These are phyloP conservation scores for Cladobotryum protrusum DNA, from an alignment of 2,329 filamentous ascomycete genomes.

Conservation along the genomic window DNA sequence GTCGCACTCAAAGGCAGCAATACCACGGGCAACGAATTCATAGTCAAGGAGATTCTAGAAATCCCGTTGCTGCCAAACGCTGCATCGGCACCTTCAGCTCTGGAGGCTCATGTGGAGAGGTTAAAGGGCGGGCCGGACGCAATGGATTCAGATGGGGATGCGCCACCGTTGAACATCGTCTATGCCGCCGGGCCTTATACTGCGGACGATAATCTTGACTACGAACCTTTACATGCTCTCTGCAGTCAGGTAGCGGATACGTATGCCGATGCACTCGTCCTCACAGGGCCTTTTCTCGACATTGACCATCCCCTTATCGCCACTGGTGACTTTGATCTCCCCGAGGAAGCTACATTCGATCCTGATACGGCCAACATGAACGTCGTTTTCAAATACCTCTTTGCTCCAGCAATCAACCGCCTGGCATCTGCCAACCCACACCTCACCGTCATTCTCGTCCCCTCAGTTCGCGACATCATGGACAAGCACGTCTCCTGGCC, in stretches of 20 bases:
- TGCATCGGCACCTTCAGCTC: conserved; percentile 58
- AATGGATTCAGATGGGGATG: conserved; percentile 46
- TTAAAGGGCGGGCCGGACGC: conserved; percentile 59
- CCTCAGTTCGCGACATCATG: conserved; percentile 76
- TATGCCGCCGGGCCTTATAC: conserved; percentile 86
- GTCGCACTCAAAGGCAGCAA: conserved; percentile 84
- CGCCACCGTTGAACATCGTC: conserved; percentile 67
- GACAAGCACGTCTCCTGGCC: conserved; percentile 85
- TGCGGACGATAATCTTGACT: conserved; percentile 85
- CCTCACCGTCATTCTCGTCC: conserved; percentile 75
- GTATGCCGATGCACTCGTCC: conserved; percentile 70
- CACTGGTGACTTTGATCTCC: conserved; percentile 70
- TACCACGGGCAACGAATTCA: conserved; percentile 75
- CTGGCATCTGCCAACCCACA: conserved; percentile 65
- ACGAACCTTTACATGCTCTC: conserved; percentile 76
- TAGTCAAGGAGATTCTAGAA: conserved; percentile 68
- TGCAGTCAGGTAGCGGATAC: conserved; percentile 70
- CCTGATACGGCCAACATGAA: conserved; percentile 73
- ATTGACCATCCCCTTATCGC: conserved; percentile 84
- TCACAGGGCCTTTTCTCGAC: conserved; percentile 86
- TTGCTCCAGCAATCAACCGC: conserved; percentile 65
- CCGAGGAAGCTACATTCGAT: conserved; percentile 59
- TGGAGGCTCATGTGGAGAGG: conserved; percentile 64
- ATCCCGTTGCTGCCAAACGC: conserved; percentile 69
- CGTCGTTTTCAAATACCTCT: conserved; percentile 75